Base-by-base conservation (phyloP, 805 yeast genomes). In the Yueomyces sinensis region DNA sequence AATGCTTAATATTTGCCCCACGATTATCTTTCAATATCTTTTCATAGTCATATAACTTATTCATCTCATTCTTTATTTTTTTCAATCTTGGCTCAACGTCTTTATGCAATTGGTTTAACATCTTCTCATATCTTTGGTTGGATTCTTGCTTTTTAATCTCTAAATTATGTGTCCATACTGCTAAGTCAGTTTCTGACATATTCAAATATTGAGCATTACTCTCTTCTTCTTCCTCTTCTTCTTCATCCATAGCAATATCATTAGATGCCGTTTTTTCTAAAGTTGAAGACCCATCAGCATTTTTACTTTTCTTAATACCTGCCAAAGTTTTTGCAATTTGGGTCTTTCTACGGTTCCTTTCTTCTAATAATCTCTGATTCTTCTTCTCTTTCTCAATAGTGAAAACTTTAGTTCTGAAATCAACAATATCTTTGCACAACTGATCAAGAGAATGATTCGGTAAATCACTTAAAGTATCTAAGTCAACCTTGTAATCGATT, bases 391-490 rank as follows among this genome's bases (percentile, higher is more conserved):
- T 62, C 40, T 76, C 82, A 18, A 70, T 53, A 20, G 62, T 63
- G 37, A 73, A 50, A 20, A 74, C 76, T 31, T 63, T 65, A 11
- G 76, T 62, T 40, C 82, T 55, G 45, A 76, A 76, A 40, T 63
- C 68, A 32, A 74, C 54, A 31, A 76, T 66, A 40, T 70, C 72
- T 37, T 65, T 61, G 37, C 52, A 49, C 17, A 54, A 38, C 32
- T 53, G 59, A 22, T 47, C 49, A 14, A 54, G 37, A 7, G 48
- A 43, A 22, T 43, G 43, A 13, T 40, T 37, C 3, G 58, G 58
- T 17, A 54, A 35, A 35, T 54, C 59, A 33, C 55, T 48, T 24
- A 54, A 32, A 3, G 54, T 48, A 32, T 35, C 43, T 14, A 50
- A 33, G 39, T 54, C 56, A 9, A 54, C 47, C 14, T 44, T 40